These are phyloP conservation scores for Boechera divaricarpa DNA, from an alignment of 345 rosid genomes.

Conservation along the genomic window DNA sequence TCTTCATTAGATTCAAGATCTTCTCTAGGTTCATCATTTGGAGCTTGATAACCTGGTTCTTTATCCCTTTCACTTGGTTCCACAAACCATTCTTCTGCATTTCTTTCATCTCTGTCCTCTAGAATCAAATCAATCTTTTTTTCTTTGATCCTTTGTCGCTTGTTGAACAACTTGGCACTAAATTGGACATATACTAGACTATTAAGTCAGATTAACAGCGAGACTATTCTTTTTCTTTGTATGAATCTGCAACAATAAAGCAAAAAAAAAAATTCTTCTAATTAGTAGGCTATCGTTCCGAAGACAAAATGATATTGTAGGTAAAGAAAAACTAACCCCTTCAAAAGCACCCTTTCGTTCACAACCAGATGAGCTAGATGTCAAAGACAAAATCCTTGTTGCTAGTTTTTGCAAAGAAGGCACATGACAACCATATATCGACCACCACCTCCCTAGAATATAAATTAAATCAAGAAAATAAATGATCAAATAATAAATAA, in stretches of 20 bases:
- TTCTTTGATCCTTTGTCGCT: neutral
- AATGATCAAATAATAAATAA: no score
- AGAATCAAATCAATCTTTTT: neutral
- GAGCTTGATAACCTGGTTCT: no score
- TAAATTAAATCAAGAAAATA: no score
- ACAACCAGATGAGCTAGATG: conserved; percentile 15
- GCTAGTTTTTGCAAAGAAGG: no score
- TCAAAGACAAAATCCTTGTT: neutral
- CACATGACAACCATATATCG: no score
- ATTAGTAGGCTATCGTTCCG: no score
- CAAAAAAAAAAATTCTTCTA: neutral
- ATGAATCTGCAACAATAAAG: neutral
- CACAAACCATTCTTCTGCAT: no score
- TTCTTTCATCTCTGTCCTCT: neutral
- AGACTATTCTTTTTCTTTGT: neutral
- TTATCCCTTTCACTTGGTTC: no score
- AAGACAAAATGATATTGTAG: no score
- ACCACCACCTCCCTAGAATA: no score
- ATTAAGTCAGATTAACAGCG: neutral
- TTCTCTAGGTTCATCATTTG: no score
- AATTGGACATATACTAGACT: neutral
- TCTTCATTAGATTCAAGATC: no score
- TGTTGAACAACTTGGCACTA: neutral
- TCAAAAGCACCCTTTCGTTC: neutral
- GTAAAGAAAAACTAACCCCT: neutral